Evolutionary conservation across 2,329 filamentous ascomycete genomes (phyloP), one percentile per base, ranked within the genome.

Genomic region (Venturiaceae sp.): DNA sequence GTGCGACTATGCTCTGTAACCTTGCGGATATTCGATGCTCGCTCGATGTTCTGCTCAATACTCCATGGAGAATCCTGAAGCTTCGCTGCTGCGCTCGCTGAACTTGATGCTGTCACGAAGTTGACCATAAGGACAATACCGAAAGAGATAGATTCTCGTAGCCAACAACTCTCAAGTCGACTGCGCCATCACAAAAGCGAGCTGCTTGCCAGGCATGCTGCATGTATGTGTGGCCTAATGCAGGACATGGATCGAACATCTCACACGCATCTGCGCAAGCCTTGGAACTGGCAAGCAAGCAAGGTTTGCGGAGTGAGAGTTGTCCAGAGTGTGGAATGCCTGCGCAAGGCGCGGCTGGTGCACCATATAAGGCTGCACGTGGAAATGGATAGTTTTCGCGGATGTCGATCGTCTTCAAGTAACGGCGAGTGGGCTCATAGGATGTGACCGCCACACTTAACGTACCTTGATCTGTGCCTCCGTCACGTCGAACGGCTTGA

Each of bases 391-490:
- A 30, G 4, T 14, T 1, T 37, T 32, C 21, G 54, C 34, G 54
- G 34, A 56, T 19, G 36, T 39, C 55, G 44, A 50, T 50, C 44
- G 55, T 57, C 41, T 57, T 57, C 26, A 57, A 23, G 39, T 33
- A 32, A 36, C 55, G 55, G 55, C 37, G 30, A 50, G 39, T 19
- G 34, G 34, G 44, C 52, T 34, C 33, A 58, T 16, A 54, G 47
- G 33, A 44, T 23, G 16, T 33, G 57, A 26, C 26, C 57, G 57
- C 33, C 50, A 34, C 57, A 54, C 54, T 54, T 88, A 91, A 99
- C 94, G 95, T 99, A 99, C 94, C 94, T 99, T 97, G 80, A 99
- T 95, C 86, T 95, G 90, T 79, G 79, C 80, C 83, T 97, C 92
- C 78, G 85, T 90, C 76, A 99, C 91, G 85, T 99, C 94, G 80